Evolutionary conservation across 2,329 filamentous ascomycete genomes (phyloP), one percentile per base, ranked within the genome.

Genomic region (Colletotrichum sansevieriae): DNA sequence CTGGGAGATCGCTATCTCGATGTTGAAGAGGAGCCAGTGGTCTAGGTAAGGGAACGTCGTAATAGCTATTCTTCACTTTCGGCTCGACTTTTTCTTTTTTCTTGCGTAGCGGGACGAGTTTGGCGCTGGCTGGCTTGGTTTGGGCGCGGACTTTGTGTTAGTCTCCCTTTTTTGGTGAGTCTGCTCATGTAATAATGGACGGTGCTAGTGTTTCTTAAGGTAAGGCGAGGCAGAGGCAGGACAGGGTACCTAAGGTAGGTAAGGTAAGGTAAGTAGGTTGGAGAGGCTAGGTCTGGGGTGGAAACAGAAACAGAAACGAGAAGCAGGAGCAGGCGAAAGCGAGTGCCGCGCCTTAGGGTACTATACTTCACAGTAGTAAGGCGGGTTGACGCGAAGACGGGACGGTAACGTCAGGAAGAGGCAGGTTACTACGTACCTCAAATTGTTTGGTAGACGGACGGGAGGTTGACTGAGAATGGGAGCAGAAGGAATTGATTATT

Each of bases 1-100:
- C 67, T 61, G 59, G 57, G 59, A 65, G 67, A 71, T 71, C 66
- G 68, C 63, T 46, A 64, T 70, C 60, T 57, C 67, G 43, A 63
- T 64, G 59, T 52, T 35, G 33, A 33, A 41, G 44, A 57, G 51
- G 33, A 55, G 25, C 35, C 33, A 15, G 44, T 29, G 41, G 44
- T 11, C 58, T 7, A 61, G 58, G 44, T 18, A 61, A 61, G 60
- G 49, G 60, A 47, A 56, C 51, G 60, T 56, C 60, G 47, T 62
- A 62, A 44, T 54, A 62, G 47, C 37, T 43, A 9, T 29, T 29
- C 29, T 47, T 56, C 18, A 2, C 15, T 43, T 20, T 39, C 15
- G 29, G 44, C 49, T 35, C 2, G 44, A 22, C 15, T 47, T 18
- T 29, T 29, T 29, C 29, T 29, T 29, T 8, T 29, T 29, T 29